Conservation (phyloP, 2,329 filamentous ascomycete species). For the Aspergillus sp. region DNA sequence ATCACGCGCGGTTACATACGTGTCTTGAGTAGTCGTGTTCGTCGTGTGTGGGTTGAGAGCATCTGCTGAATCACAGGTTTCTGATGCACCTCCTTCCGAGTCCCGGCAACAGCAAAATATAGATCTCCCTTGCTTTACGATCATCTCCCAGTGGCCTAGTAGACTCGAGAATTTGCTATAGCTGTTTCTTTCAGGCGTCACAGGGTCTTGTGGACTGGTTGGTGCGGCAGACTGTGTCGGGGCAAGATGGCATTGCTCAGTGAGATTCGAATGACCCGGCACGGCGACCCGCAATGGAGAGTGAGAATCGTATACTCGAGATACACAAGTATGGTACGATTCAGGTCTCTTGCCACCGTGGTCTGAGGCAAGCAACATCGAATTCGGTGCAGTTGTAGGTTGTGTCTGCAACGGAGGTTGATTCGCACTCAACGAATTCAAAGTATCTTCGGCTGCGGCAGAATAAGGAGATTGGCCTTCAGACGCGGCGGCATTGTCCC, state of each 20-base stretch:
- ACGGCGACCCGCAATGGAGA: background rate
- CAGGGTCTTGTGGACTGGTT: slow-evolving; percentile 2
- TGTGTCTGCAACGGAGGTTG: background rate
- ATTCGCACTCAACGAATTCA: background rate
- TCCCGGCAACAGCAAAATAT: background rate
- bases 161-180: background rate
- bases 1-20: slow-evolving; percentile 2
- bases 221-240: slow-evolving; percentile 10
- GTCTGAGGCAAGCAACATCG: background rate
- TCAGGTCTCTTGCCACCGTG: slow-evolving; percentile 2
- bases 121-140: background rate
- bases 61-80: background rate
- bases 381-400: background rate
- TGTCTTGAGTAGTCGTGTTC: slow-evolving; percentile 3
- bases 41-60: background rate
- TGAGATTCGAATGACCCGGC: background rate
- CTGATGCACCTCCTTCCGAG: background rate
- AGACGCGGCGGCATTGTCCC: background rate
- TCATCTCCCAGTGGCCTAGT: background rate
- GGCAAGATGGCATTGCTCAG: slow-evolving; percentile 5
- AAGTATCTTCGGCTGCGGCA: background rate
- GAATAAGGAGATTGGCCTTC: background rate
- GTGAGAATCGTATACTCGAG: slow-evolving; percentile 1
- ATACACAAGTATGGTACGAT: slow-evolving; percentile 13
- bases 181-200: background rate